A percentile compares a stretch with the other conserved stretches of the same genome.
These are phyloP conservation scores for Hypomontagnella submonticulosa DNA, from an alignment of 495 filamentous ascomycete genomes.

Conservation along the genomic window DNA sequence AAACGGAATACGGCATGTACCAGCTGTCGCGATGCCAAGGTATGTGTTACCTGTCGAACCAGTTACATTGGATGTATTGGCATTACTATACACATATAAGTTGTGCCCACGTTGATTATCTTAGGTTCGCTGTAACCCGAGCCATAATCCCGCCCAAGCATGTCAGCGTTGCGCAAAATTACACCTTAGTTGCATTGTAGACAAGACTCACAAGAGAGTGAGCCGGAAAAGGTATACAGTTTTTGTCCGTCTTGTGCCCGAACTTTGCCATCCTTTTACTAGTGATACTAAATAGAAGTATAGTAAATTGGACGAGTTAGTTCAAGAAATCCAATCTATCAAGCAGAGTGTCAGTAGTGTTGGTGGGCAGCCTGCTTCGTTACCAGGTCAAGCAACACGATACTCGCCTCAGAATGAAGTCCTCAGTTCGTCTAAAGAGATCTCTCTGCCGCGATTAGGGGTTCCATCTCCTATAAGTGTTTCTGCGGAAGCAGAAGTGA, in stretches of 20 bases:
- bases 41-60: conserved; percentile 25
- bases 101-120: conserved; percentile 2
- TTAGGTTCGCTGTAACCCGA: conserved; percentile 60
- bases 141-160: conserved; percentile 50
- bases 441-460: conserved; percentile 27
- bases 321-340: conserved; percentile 58
- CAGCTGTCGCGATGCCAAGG: conserved; percentile 57
- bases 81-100: neutral
- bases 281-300: conserved; percentile 17
- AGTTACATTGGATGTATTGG: neutral
- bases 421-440: conserved; percentile 31
- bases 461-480: conserved; percentile 41
- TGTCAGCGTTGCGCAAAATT: conserved; percentile 59
- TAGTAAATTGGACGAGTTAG: conserved; percentile 59
- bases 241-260: no score
- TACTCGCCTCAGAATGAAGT: conserved; percentile 29
- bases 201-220: conserved; percentile 58
- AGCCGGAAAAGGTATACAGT: conserved; percentile 51
- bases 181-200: conserved; percentile 56
- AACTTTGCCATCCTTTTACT: neutral
- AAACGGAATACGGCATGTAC: conserved; percentile 58
- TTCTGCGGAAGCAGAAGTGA: conserved; percentile 30
- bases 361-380: conserved; percentile 29
- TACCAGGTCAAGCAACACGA: conserved; percentile 18
- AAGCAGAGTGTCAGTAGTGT: conserved; percentile 57